Base-by-base conservation (phyloP, 352 stramenopile genomes). In the Globisporangium splendens region DNA sequence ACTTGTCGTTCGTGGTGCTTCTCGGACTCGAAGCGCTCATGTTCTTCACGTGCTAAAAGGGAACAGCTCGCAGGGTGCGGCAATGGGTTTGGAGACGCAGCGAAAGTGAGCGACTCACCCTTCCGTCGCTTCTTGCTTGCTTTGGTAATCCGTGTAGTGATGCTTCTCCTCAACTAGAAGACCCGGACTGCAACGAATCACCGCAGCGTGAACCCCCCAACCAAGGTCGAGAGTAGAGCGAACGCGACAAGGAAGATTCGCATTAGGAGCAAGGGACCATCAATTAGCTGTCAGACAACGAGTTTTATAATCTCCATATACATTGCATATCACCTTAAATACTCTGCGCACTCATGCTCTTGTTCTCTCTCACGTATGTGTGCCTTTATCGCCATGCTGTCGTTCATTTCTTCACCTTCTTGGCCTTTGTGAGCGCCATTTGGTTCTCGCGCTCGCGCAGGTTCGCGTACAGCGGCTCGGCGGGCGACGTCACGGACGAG, bases 31-130 rank as follows among this genome's bases (percentile, higher is more conserved):
- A 91, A 64, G 68, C 62, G 42, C 66, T 88, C 71, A 89, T 91
- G 82, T 91, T 83, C 65, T 82, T 89, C 70, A 89, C 82, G 47
- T 91, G 82, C 63, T 91, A 83, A 73, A 17, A 35, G 31, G 51
- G 39, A 18, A 44, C 28, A 35, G 28, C 28, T n/a, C 10, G 39
- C 39, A 44, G 39, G n/a, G 39, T n/a, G 39, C 17, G 39, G 39
- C 17, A 12, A 7, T 13, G 38, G 10, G 38, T 3, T 17, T 43
- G 38, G 38, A 43, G 24, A 31, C 24, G 24, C 24, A 31, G 24
- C 24, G 24, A 31, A 31, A 5, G 24, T 5, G 24, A 31, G 24
- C 24, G 24, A 31, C 24, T 31, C 24, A 43, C 38, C 14, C 38
- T 43, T 43, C 38, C 39, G 17, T 12, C 39, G 13, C 12, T n/a